Conservation (phyloP, 331 rosid genomes). For the Rosa hybrid region DNA sequence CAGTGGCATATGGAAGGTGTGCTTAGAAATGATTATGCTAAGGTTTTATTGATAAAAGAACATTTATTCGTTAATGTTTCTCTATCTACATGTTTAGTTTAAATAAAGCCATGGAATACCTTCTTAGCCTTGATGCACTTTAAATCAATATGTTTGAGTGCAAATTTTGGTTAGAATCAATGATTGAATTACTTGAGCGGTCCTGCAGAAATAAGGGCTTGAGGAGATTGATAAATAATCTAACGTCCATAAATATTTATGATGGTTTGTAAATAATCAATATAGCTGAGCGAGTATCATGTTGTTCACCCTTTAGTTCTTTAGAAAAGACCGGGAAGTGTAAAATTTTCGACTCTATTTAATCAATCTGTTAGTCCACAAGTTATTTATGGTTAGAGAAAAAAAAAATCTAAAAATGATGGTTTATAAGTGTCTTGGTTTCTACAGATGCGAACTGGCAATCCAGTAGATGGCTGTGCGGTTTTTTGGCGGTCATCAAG, state of each 20-base stretch:
- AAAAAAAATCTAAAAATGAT: neutral
- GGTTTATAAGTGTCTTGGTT: constrained; percentile 43
- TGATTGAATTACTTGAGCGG: neutral
- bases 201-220: too few relatives aligned
- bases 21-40: constrained; percentile 31
- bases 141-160: neutral
- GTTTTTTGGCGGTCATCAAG: constrained; percentile 88
- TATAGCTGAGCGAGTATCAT: neutral
- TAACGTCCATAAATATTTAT: neutral
- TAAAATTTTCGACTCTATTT: neutral
- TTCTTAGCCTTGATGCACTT: neutral
- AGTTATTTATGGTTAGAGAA: neutral
- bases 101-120: neutral
- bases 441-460: constrained; percentile 88
- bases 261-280: neutral
- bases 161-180: neutral
- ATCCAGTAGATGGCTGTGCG: constrained; percentile 88
- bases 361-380: neutral
- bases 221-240: neutral
- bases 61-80: neutral
- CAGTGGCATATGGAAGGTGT: constrained; percentile 85
- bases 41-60: constrained; percentile 21
- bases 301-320: neutral
- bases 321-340: neutral
- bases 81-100: neutral